Evolutionary conservation across 139 green algal genomes (phyloP).

Genomic region (Parachlorella kessleri): DNA sequence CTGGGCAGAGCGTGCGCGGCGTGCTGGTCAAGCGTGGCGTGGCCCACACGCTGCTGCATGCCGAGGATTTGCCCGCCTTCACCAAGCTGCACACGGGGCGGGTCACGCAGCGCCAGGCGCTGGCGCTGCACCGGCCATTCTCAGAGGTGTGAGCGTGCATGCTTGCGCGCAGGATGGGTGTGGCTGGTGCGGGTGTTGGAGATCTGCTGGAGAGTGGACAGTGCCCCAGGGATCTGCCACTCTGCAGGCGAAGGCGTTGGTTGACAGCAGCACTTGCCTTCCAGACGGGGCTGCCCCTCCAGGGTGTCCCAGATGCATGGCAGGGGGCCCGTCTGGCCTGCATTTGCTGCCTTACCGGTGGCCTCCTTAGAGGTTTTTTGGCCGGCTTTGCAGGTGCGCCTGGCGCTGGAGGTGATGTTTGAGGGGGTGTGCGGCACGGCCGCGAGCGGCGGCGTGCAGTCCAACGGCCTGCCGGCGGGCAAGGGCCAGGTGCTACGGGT

Average conservation of each 20-base stretch:
- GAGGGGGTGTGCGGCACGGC: conserved; percentile 74
- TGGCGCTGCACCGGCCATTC: conserved; percentile 72
- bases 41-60: conserved; percentile 72
- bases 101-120: conserved; percentile 81
- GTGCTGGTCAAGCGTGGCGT: conserved; percentile 73
- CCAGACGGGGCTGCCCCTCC: too few species aligned
- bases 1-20: conserved; percentile 55
- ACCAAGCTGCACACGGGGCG: conserved; percentile 80
- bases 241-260: background rate
- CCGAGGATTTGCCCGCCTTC: conserved; percentile 86
- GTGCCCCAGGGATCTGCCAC: background rate
- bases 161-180: background rate
- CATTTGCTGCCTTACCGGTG: too few species aligned
- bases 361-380: too few species aligned
- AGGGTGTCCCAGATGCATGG: too few species aligned
- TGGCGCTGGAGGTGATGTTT: conserved; percentile 91
- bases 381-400: conserved; percentile 62
- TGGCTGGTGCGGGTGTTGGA: background rate
- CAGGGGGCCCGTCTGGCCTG: too few species aligned
- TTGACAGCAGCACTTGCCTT: too few species aligned
- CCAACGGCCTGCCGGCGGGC: background rate
- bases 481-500: conserved; percentile 33
- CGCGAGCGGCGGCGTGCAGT: conserved; percentile 34
- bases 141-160: conserved; percentile 48
- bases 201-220: background rate